phyloP scores from a whole-genome alignment of 176 grass and related monocot species.

The Aechmea fasciata region DNA sequence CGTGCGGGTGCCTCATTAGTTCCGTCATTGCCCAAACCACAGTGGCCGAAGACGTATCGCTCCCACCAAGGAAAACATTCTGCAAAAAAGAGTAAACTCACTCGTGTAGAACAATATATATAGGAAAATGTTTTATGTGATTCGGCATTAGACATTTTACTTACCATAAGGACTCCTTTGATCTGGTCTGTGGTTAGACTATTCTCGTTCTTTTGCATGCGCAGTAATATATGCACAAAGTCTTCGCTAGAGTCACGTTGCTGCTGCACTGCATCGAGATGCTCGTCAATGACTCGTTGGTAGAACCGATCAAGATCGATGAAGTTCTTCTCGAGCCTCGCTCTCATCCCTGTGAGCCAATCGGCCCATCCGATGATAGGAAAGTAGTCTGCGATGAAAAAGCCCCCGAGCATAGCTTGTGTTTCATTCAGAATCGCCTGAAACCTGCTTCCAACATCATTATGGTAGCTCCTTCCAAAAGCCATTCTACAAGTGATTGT shows the following conservation, averaged over 20 bases:
- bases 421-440: slow-evolving; percentile 6
- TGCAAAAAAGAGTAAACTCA: neutral
- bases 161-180: no score
- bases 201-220: no score
- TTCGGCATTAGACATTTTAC: no score
- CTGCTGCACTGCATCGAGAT: neutral
- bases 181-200: no score
- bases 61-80: slow-evolving; percentile 21
- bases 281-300: slow-evolving; percentile 7
- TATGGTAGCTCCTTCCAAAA: neutral
- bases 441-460: neutral
- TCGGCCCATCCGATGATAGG: slow-evolving; percentile 22
- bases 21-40: slow-evolving; percentile 25
- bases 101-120: no score
- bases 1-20: slow-evolving; percentile 20
- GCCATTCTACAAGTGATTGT: slow-evolving; percentile 3
- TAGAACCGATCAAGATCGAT: slow-evolving; percentile 14
- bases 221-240: no score
- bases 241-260: no score
- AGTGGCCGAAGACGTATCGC: slow-evolving; percentile 16
- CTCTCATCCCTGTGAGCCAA: slow-evolving; percentile 6
- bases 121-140: no score
- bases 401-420: neutral
- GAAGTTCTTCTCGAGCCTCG: slow-evolving; percentile 15
- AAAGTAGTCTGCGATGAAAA: slow-evolving; percentile 18